Conservation (phyloP, 306 rosid genomes). For the Dryas drummondii region DNA sequence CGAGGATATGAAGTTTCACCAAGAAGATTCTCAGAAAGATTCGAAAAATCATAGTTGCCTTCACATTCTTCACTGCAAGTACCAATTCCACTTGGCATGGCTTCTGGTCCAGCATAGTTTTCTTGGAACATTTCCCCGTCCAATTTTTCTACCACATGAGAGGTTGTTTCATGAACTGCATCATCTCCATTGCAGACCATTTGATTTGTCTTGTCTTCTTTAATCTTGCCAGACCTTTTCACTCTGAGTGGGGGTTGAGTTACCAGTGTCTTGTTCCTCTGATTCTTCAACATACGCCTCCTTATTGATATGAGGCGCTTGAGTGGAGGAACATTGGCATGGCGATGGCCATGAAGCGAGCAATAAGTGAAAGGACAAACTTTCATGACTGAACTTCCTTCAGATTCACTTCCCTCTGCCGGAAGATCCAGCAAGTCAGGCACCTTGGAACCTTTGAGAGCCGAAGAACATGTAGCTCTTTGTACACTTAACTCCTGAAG, state of each 20-base stretch:
- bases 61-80: slow-evolving; percentile 12
- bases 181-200: slow-evolving; percentile 26
- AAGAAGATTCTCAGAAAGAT: too few species aligned
- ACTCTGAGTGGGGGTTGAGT: slow-evolving; percentile 28
- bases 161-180: slow-evolving; percentile 17
- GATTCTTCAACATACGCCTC: slow-evolving; percentile 55
- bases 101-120: slow-evolving; percentile 1
- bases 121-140: slow-evolving; percentile 20
- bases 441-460: slow-evolving; percentile 70
- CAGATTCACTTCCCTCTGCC: slow-evolving; percentile 46
- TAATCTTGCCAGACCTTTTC: slow-evolving; percentile 40
- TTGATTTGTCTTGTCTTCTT: slow-evolving; percentile 39
- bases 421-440: slow-evolving; percentile 35
- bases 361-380: slow-evolving; percentile 76
- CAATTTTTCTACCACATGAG: slow-evolving; percentile 23
- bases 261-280: slow-evolving; percentile 40
- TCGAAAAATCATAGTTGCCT: not conserved
- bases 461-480: slow-evolving; percentile 76
- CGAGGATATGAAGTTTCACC: too few species aligned
- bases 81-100: slow-evolving; percentile 15
- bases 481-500: slow-evolving; percentile 42
- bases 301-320: slow-evolving; percentile 69
- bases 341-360: slow-evolving; percentile 86
- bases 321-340: slow-evolving; percentile 49
- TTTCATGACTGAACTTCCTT: slow-evolving; percentile 32